phyloP scores from a whole-genome alignment of 192 early-diverging fungal species.

The Gonapodya sp. region DNA sequence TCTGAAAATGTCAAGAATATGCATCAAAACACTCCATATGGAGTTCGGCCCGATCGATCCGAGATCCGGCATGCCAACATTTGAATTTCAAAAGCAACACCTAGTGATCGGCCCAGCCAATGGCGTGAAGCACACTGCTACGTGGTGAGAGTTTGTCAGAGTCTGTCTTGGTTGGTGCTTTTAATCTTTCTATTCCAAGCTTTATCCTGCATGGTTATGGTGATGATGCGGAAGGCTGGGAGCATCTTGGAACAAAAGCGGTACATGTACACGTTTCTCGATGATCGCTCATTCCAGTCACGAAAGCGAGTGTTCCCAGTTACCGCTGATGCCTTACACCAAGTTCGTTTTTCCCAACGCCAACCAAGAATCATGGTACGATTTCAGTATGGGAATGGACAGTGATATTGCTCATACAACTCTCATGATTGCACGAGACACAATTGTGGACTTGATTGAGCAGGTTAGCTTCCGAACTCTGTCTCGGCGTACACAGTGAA shows the following conservation, averaged over 20 bases:
- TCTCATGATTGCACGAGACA: not conserved
- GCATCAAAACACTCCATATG: no score
- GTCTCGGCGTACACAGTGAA: no score
- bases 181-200: not conserved
- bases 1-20: no score
- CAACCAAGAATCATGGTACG: not conserved
- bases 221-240: not conserved
- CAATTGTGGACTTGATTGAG: not conserved
- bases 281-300: not conserved
- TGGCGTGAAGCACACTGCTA: not conserved
- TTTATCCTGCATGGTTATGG: not conserved
- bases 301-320: not conserved
- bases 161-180: not conserved
- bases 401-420: not conserved
- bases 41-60: no score
- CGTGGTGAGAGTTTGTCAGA: not conserved
- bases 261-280: not conserved
- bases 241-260: not conserved
- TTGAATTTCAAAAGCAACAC: not conserved
- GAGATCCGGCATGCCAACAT: not conserved
- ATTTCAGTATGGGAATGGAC: not conserved
- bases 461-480: no score
- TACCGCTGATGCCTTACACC: not conserved
- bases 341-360: not conserved
- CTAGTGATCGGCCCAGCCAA: not conserved